phyloP scores from a whole-genome alignment of 352 stramenopile species.

The Pythium pyrilobum region DNA sequence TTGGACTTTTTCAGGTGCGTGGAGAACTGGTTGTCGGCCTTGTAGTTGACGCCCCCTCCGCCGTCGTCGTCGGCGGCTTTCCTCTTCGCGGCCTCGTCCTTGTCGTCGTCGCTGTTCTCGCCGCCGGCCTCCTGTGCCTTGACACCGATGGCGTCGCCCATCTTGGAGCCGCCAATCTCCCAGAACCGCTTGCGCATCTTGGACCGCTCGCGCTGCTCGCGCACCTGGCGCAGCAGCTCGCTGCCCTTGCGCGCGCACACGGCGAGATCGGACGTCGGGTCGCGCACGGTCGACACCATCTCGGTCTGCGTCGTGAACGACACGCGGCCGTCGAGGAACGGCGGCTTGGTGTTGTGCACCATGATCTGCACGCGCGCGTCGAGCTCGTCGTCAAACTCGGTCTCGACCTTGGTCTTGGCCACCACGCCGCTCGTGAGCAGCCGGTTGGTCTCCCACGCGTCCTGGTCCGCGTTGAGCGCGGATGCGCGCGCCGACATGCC shows the following conservation, averaged over 20 bases:
- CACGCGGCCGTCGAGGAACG: slow-evolving; percentile 94
- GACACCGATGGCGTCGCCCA: slow-evolving; percentile 96
- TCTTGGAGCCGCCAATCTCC: slow-evolving; percentile 96
- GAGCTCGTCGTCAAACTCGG: slow-evolving; percentile 92
- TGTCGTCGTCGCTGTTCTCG: slow-evolving; percentile 50
- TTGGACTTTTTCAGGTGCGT: slow-evolving; percentile 91
- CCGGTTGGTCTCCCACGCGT: slow-evolving; percentile 98
- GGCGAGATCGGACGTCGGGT: slow-evolving; percentile 95
- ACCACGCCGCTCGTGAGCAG: slow-evolving; percentile 94
- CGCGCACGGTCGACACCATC: slow-evolving; percentile 94
- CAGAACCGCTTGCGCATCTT: slow-evolving; percentile 99
- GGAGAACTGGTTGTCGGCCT: slow-evolving; percentile 93
- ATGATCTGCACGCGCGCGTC: slow-evolving; percentile 94
- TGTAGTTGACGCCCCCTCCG: slow-evolving; percentile 90
- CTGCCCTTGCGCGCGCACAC: slow-evolving; percentile 93
- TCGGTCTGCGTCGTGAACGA: slow-evolving; percentile 94
- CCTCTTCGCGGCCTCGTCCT: slow-evolving; percentile 11
- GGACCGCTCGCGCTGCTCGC: slow-evolving; percentile 70
- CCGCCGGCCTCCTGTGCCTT: slow-evolving; percentile 53
- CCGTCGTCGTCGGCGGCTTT: slow-evolving; percentile 22
- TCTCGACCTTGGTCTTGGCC: slow-evolving; percentile 55
- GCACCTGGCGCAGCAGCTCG: slow-evolving; percentile 69
- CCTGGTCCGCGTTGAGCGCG: slow-evolving; percentile 94
- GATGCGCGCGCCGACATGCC: slow-evolving; percentile 89
- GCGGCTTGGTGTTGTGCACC: slow-evolving; percentile 97